A percentile compares a stretch with the other conserved stretches of the same genome.
Evolutionary conservation across 306 rosid genomes (phyloP).

Genomic region (Dalbergia cultrata): DNA sequence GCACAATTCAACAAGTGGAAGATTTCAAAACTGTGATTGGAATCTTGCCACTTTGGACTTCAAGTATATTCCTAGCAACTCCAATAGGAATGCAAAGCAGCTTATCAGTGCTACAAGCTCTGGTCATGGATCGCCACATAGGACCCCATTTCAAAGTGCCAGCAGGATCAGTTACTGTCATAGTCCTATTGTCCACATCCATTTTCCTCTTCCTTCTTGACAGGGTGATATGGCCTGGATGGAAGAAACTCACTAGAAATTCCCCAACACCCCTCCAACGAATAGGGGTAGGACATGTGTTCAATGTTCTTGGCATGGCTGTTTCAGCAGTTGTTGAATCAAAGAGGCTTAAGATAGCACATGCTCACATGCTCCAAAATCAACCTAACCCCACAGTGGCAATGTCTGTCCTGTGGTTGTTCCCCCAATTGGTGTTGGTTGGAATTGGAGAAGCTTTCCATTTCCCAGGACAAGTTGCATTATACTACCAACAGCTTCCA

Average conservation of each 20-base stretch:
- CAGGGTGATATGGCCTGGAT: conserved; percentile 55
- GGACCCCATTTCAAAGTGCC: conserved; percentile 66
- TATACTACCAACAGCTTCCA: conserved; percentile 76
- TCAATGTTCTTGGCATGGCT: conserved; percentile 52
- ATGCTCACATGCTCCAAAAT: not conserved
- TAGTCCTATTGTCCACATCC: conserved; percentile 50
- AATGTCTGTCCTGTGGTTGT: conserved; percentile 63
- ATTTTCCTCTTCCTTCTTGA: conserved; percentile 60
- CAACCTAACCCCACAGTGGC: conserved; percentile 5
- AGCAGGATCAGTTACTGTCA: conserved; percentile 51
- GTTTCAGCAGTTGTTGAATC: conserved; percentile 71
- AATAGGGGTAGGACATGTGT: conserved; percentile 65
- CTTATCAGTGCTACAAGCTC: conserved; percentile 66
- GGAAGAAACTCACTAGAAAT: conserved; percentile 49
- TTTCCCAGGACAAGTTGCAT: conserved; percentile 69
- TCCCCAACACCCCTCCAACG: conserved; percentile 55
- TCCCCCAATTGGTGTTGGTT: conserved; percentile 63
- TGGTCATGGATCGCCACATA: conserved; percentile 65
- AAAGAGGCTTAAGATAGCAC: conserved; percentile 60
- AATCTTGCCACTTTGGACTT: conserved; percentile 63
- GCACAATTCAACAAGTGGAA: conserved; percentile 69
- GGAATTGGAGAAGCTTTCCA: conserved; percentile 81
- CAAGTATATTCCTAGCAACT: conserved; percentile 56
- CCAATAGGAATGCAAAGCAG: conserved; percentile 60
- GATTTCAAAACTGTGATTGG: conserved; percentile 58